phyloP scores from a whole-genome alignment of 2,329 filamentous ascomycete genomes.

The Dissoconium aciculare region DNA sequence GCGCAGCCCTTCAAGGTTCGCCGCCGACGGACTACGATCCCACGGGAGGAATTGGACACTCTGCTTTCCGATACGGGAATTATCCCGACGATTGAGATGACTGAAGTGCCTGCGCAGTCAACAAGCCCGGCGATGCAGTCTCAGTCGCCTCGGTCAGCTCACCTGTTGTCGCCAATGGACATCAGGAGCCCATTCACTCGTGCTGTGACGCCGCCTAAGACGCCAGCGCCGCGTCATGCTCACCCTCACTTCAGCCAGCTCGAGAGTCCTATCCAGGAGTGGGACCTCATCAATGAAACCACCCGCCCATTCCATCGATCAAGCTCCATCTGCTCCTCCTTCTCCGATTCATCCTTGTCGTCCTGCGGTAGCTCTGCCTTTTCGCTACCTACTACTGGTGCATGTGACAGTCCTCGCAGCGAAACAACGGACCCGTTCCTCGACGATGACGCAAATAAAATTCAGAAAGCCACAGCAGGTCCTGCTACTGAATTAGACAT shows the following conservation, averaged over 20 bases:
- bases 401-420: constrained; percentile 46
- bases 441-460: constrained; percentile 17
- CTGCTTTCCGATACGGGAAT: constrained; percentile 14
- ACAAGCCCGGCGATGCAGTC: constrained; percentile 18
- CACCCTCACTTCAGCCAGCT: constrained; percentile 14
- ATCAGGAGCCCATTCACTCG: constrained; percentile 18
- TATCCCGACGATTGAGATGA: constrained; percentile 37
- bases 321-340: constrained; percentile 42
- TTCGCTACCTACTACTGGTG: constrained; percentile 30
- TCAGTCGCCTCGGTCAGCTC: constrained; percentile 15
- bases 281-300: constrained; percentile 21
- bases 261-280: constrained; percentile 18
- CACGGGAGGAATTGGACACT: constrained; percentile 14
- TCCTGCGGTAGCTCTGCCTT: constrained; percentile 42
- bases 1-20: constrained; percentile 35
- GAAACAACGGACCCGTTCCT: constrained; percentile 42
- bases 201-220: constrained; percentile 34
- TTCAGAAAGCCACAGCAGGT: constrained; percentile 14
- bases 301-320: constrained; percentile 34
- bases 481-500: constrained; percentile 11
- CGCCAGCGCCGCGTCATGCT: constrained; percentile 27
- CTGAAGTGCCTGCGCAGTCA: constrained; percentile 22
- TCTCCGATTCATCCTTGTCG: constrained; percentile 48
- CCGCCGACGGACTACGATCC: constrained; percentile 27
- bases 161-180: constrained; percentile 31